These are phyloP conservation scores for Aspergillus fischeri DNA, from an alignment of 2,329 filamentous ascomycete species.

Conservation along the genomic window DNA sequence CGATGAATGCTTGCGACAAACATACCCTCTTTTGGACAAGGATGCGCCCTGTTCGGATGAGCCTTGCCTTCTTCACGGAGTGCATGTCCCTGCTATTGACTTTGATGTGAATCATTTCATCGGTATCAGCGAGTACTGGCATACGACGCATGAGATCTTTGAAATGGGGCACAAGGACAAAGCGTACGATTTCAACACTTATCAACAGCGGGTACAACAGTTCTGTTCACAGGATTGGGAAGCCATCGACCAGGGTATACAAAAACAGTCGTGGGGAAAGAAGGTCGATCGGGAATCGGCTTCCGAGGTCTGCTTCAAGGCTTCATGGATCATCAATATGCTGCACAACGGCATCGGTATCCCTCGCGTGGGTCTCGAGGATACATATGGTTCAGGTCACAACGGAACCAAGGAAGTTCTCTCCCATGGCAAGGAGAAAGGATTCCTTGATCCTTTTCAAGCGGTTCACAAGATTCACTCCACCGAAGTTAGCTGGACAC, in stretches of 20 bases:
- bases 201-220: slow-evolving; percentile 76
- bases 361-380: slow-evolving; percentile 76
- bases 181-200: slow-evolving; percentile 84
- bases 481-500: slow-evolving; percentile 92
- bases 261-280: slow-evolving; percentile 65
- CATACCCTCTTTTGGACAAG: slow-evolving; percentile 84
- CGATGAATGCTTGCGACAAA: slow-evolving; percentile 74
- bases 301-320: slow-evolving; percentile 92
- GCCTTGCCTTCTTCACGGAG: slow-evolving; percentile 85
- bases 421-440: slow-evolving; percentile 66
- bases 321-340: slow-evolving; percentile 95
- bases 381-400: slow-evolving; percentile 48
- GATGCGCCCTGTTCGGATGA: slow-evolving; percentile 76
- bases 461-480: slow-evolving; percentile 88
- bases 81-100: slow-evolving; percentile 91
- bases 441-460: slow-evolving; percentile 80
- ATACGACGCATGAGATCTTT: slow-evolving; percentile 94
- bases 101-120: slow-evolving; percentile 98
- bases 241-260: slow-evolving; percentile 64
- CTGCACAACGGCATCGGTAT: slow-evolving; percentile 94
- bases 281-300: slow-evolving; percentile 71
- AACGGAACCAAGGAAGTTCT: slow-evolving; percentile 71
- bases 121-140: slow-evolving; percentile 97
- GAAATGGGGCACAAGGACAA: slow-evolving; percentile 69
- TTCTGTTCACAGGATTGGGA: slow-evolving; percentile 86